Conservation (phyloP, 129 eudicot species). For the Glebionis coronaria region DNA sequence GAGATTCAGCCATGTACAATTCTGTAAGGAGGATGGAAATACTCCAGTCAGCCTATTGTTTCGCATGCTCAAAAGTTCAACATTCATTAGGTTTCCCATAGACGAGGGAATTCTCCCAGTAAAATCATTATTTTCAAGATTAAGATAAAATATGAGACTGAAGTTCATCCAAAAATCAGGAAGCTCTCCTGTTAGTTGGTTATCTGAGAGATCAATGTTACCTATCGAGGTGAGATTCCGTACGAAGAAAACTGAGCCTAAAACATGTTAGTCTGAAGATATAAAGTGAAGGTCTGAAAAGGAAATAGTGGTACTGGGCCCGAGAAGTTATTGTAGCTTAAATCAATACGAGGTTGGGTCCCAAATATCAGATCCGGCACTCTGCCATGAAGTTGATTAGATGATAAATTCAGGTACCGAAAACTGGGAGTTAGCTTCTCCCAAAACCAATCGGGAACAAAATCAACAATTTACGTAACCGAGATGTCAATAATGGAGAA, state of each 20-base stretch:
- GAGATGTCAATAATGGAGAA: constrained; percentile 9
- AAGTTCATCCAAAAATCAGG: constrained; percentile 30
- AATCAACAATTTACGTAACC: too few relatives aligned
- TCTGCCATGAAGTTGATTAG: constrained; percentile 9
- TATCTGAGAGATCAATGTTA: constrained; percentile 23
- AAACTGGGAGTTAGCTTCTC: not conserved
- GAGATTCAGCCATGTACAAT: too few relatives aligned
- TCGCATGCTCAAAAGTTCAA: too few relatives aligned
- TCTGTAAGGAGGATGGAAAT: too few relatives aligned
- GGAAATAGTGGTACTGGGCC: not conserved
- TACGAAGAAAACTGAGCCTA: constrained; percentile 22
- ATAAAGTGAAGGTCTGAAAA: too few relatives aligned
- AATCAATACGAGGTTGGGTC: not conserved
- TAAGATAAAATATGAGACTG: too few relatives aligned
- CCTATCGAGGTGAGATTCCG: not conserved
- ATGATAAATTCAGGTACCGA: constrained; percentile 17
- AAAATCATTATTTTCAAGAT: too few relatives aligned
- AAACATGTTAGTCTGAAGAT: not conserved
- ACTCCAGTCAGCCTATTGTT: too few relatives aligned
- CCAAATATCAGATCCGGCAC: not conserved
- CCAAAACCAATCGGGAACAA: constrained; percentile 50
- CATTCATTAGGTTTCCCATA: too few relatives aligned
- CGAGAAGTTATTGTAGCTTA: not conserved
- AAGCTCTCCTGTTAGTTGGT: constrained; percentile 33
- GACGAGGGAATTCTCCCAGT: not conserved